Conservation (phyloP, 2,329 filamentous ascomycete genomes). For the Lachnellula subtilissima region DNA sequence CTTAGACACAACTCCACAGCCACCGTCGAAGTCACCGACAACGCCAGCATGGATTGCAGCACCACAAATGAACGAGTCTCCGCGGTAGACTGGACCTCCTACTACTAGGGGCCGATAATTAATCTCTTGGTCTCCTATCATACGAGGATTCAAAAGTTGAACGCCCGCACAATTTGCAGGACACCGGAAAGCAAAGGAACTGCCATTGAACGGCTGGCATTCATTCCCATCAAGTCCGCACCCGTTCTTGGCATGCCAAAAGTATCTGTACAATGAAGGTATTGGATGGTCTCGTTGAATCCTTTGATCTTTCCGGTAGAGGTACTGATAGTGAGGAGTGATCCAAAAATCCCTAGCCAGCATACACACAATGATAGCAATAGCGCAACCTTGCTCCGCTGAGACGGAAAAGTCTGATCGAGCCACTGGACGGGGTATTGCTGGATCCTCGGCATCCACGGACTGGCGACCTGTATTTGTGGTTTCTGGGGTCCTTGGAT, state of each 20-base stretch:
- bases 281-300: background rate
- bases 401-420: too few relatives aligned
- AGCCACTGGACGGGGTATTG: too few relatives aligned
- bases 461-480: too few relatives aligned
- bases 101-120: conserved; percentile 60
- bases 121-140: conserved; percentile 65
- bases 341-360: too few relatives aligned
- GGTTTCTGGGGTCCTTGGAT: too few relatives aligned
- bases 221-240: conserved; percentile 70
- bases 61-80: conserved; percentile 83
- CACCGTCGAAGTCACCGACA: conserved; percentile 65
- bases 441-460: too few relatives aligned
- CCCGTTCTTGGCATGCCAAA: conserved; percentile 65
- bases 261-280: conserved; percentile 61
- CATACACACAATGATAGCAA: too few relatives aligned
- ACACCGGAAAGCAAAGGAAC: conserved; percentile 68
- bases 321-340: background rate
- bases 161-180: conserved; percentile 65
- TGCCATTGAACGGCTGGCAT: conserved; percentile 70
- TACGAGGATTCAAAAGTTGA: conserved; percentile 65
- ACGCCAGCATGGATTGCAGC: conserved; percentile 80
- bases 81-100: conserved; percentile 75
- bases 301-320: background rate
- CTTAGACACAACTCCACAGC: conserved; percentile 74
- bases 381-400: too few relatives aligned